phyloP scores from a whole-genome alignment of 1,139 yeast genomes.

The Hyphopichia wangnamkhiaoensis region DNA sequence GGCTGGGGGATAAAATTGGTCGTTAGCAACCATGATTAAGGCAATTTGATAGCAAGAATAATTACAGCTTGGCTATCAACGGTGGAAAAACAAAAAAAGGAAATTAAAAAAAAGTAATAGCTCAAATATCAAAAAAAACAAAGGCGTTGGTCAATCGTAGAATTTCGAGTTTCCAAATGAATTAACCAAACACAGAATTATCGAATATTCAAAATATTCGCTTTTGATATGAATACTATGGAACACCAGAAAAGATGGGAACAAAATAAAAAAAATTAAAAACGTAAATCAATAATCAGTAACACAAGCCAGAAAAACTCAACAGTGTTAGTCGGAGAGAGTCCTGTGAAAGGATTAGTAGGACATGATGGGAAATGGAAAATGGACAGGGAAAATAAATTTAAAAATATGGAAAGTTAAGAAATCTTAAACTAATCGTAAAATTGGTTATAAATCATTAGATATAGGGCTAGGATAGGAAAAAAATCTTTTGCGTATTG shows the following conservation, averaged over 20 bases:
- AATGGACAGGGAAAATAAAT: not conserved
- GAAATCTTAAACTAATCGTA: too few relatives aligned
- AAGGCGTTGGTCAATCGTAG: conserved; percentile 6
- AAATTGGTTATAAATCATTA: too few relatives aligned
- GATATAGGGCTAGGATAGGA: too few relatives aligned
- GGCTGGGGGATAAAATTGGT: not conserved
- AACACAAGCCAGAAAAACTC: not conserved
- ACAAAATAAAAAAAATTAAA: not conserved
- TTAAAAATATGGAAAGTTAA: too few relatives aligned
- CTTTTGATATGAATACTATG: not conserved
- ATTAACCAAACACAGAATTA: conserved; percentile 1
- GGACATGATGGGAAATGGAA: not conserved
- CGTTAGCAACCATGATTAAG: not conserved
- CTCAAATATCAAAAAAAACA: not conserved
- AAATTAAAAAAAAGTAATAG: not conserved
- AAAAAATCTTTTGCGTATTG: too few relatives aligned
- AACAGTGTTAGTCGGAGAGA: not conserved
- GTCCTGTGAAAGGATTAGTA: not conserved
- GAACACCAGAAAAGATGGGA: not conserved
- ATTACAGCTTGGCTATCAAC: too few relatives aligned
- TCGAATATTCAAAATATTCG: too few relatives aligned
- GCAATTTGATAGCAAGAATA: too few relatives aligned
- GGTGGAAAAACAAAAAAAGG: too few relatives aligned
- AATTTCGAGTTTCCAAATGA: conserved; percentile 11
- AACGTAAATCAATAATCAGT: not conserved